Conservation (phyloP, 495 filamentous ascomycete species). For the Penicillium canescens region DNA sequence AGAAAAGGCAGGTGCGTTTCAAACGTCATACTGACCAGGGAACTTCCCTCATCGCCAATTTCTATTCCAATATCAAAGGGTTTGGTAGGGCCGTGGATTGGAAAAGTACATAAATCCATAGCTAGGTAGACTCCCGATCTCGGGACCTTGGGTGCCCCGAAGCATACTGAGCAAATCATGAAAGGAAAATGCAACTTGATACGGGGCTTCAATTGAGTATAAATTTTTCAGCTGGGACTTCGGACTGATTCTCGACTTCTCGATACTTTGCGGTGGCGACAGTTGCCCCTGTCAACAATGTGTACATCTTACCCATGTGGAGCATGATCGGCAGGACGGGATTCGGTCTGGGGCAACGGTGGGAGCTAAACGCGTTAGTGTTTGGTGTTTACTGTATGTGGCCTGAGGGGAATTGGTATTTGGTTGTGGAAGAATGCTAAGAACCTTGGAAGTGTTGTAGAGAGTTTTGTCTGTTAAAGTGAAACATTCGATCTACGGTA, state of each 20-base stretch:
- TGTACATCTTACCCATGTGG: constrained; percentile 57
- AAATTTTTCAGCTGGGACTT: constrained; percentile 44
- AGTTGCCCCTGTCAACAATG: constrained; percentile 49
- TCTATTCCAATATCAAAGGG: too few relatives aligned
- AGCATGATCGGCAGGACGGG: constrained; percentile 18
- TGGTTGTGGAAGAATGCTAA: constrained; percentile 56
- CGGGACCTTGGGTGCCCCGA: too few relatives aligned
- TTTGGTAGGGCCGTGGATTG: too few relatives aligned
- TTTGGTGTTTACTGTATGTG: constrained; percentile 67
- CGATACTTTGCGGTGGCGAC: constrained; percentile 56
- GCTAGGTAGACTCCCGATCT: constrained; percentile 31
- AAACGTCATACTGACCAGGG: too few relatives aligned
- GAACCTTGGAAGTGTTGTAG: constrained; percentile 51
- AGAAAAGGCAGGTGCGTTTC: too few relatives aligned
- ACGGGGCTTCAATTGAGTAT: constrained; percentile 29
- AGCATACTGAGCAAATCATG: too few relatives aligned
- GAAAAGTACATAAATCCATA: constrained; percentile 34
- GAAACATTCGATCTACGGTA: too few relatives aligned
- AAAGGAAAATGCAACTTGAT: too few relatives aligned
- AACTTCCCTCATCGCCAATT: too few relatives aligned
- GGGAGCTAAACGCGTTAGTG: constrained; percentile 27
- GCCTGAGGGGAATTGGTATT: constrained; percentile 7
- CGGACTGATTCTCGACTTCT: too few relatives aligned
- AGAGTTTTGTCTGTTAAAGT: constrained; percentile 67
- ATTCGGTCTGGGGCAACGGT: constrained; percentile 40